phyloP scores from a whole-genome alignment of 176 grass and related monocot species.

The Aegilops longissima region DNA sequence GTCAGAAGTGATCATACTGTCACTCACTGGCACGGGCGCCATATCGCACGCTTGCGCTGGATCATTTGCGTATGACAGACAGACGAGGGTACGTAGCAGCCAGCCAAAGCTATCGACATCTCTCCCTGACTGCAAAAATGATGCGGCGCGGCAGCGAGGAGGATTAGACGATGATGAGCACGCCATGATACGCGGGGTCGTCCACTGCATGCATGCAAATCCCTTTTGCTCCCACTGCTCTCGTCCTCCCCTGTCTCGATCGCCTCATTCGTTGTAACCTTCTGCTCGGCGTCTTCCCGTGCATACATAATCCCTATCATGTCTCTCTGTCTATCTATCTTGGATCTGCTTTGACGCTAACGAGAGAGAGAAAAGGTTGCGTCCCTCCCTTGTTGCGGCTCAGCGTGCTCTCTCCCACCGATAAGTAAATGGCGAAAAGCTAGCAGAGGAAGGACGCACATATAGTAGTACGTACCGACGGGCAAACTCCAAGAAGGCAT shows the following conservation, averaged over 20 bases:
- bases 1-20: not conserved
- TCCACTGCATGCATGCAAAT: conserved; percentile 1
- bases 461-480: not conserved
- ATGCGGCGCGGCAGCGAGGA: not conserved
- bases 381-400: not conserved
- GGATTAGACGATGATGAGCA: not conserved
- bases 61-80: not conserved
- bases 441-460: not conserved
- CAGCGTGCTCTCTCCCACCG: not conserved
- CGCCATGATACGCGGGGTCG: not conserved
- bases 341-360: not conserved
- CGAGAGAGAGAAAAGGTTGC: not conserved
- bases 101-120: not conserved
- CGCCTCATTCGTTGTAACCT: not conserved
- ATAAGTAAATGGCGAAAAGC: not conserved
- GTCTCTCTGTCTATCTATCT: not conserved
- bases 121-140: not conserved
- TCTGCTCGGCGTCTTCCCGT: conserved; percentile 1
- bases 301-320: not conserved
- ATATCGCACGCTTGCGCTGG: not conserved
- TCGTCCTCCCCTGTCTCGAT: not conserved
- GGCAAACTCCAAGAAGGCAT: conserved; percentile 9
- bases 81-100: not conserved
- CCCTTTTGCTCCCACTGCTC: conserved; percentile 13
- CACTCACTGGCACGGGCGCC: not conserved